Base-by-base conservation (phyloP, 192 early-diverging fungal genomes). In the Backusella macrospora region DNA sequence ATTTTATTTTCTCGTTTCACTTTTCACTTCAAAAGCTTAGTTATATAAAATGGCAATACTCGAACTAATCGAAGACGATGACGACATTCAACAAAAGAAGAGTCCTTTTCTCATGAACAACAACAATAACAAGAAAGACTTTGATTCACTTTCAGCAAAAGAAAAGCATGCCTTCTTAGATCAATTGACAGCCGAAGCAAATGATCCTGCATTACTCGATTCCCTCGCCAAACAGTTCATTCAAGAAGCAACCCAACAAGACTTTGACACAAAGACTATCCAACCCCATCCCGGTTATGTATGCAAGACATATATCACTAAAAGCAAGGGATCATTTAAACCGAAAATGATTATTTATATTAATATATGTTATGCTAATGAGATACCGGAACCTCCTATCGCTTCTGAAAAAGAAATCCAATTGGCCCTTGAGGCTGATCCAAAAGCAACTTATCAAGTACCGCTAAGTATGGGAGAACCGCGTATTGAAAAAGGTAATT, bases 321-420 rank as follows among this genome's bases (percentile, higher is more conserved):
- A 14, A n/a, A 34, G 21, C 6, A 70, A 62, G 16, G 39, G 39
- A 26, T 40, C 23, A 0, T 55, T 59, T 52, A 7, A 52, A 12
- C 29, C 39, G 12, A 79, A 79, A 39, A 84, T 82, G 1, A 65
- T 78, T 48, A 78, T 92, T 0, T 92, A 88, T 72, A 85, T 92
- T 65, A 92, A 92, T 67, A 63, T 92, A n/a, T 92, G 90, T 63
- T 81, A 88, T 46, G 84, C 85, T 6, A 71, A 74, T 34, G 46
- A 80, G 49, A 75, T 92, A 29, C 90, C 91, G 0, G 75, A 83
- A 45, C 91, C 91, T 5, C 68, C 76, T 4, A 40, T 77, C n/a
- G 80, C 86, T 0, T 73, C 81, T 6, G 87, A 93, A 74, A 77
- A 81, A 9, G 92, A 94, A 68, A 91, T 94, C 44, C 84, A 82